Evolutionary conservation across 208 protist genomes (phyloP).

Genomic region (Leishmania guyanensis): DNA sequence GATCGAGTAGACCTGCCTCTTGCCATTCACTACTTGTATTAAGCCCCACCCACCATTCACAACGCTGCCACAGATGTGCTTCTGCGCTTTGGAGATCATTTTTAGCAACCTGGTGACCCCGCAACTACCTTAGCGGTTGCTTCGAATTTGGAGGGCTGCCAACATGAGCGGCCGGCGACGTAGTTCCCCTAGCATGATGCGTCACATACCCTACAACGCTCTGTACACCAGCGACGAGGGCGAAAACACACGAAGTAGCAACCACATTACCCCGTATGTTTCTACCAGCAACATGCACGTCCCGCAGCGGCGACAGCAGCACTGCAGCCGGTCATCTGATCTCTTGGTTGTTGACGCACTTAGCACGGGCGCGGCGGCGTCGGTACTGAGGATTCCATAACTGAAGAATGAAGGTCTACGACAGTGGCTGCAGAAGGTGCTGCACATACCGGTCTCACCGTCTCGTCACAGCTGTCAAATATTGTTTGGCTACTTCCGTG

Average conservation of each 20-base stretch:
- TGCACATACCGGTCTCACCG: constrained; percentile 36
- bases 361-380: background rate
- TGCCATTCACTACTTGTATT: background rate
- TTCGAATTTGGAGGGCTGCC: background rate
- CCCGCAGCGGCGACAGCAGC: background rate
- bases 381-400: constrained; percentile 26
- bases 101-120: background rate
- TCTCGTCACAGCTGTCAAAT: constrained; percentile 48
- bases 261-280: background rate
- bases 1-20: background rate
- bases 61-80: background rate
- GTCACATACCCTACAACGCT: constrained; percentile 19
- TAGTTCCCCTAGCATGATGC: constrained; percentile 13
- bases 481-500: constrained; percentile 45
- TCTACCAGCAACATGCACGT: background rate
- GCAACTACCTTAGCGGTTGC: background rate
- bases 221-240: background rate
- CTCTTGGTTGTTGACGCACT: background rate
- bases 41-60: background rate
- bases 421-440: constrained; percentile 24
- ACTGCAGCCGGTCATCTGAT: background rate
- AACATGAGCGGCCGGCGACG: constrained; percentile 13
- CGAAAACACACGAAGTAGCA: background rate
- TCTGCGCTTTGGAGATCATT: background rate
- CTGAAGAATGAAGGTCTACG: constrained; percentile 19